Evolutionary conservation across 1,284 basidiomycete genomes (phyloP).

Genomic region (Mrakiaceae sp.): DNA sequence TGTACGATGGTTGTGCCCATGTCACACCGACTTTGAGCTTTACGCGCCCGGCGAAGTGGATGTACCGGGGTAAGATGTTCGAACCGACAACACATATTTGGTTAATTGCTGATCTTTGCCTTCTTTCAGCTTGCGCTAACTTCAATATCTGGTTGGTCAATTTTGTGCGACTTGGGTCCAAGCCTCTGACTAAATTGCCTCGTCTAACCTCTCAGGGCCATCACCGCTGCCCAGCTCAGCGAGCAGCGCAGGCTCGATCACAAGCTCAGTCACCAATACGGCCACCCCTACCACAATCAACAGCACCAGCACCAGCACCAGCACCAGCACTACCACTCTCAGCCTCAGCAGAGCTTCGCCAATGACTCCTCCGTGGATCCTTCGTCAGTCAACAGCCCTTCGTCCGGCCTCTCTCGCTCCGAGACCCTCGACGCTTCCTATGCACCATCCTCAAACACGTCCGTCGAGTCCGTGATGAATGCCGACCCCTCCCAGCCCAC

Average conservation of each 20-base stretch:
- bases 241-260: not conserved
- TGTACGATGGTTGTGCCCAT: conserved; percentile 35
- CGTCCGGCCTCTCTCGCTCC: not conserved
- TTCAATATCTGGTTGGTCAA: conserved; percentile 23
- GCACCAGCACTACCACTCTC: not conserved
- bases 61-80: conserved; percentile 25
- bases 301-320: conserved; percentile 1
- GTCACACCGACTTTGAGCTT: conserved; percentile 35
- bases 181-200: too few relatives aligned
- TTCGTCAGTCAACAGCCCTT: not conserved
- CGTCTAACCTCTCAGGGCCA: conserved; percentile 28
- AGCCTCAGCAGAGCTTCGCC: not conserved
- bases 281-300: conserved; percentile 18
- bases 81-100: not conserved
- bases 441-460: not conserved
- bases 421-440: not conserved
- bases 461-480: not conserved
- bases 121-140: conserved; percentile 17
- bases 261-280: conserved; percentile 15
- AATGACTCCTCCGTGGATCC: not conserved
- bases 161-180: too few relatives aligned
- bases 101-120: not conserved
- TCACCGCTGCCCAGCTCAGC: conserved; percentile 27
- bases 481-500: not conserved
- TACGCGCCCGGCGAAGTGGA: conserved; percentile 32